Conservation (phyloP, 768 basidiomycete species). For the Polyporus arcularius region DNA sequence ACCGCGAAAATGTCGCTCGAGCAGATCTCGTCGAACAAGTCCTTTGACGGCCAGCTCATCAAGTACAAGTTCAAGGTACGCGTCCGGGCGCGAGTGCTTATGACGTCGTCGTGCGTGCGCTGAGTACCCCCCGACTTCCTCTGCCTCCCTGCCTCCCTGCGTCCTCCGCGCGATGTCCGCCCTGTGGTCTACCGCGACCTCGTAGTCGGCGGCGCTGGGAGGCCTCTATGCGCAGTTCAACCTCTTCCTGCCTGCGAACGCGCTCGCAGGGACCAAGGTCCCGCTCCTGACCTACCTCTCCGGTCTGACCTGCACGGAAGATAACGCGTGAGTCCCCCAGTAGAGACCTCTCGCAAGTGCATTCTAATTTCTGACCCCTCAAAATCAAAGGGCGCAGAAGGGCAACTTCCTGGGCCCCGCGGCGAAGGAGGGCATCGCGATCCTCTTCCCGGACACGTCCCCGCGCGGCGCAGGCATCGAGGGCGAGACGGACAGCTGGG, state of each 20-base stretch:
- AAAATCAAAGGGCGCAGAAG: slow-evolving; percentile 73
- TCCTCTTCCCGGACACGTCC: slow-evolving; percentile 95
- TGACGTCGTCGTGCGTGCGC: slow-evolving; percentile 8
- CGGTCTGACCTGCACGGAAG: slow-evolving; percentile 88
- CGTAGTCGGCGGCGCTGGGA: slow-evolving; percentile 72
- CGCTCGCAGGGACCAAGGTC: slow-evolving; percentile 45
- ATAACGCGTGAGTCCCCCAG: slow-evolving; percentile 69
- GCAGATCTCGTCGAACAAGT: slow-evolving; percentile 73
- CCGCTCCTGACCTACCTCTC: slow-evolving; percentile 85
- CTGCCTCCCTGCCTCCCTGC: too few relatives aligned
- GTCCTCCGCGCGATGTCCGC: not conserved
- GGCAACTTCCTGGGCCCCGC: slow-evolving; percentile 90
- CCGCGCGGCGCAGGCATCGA: slow-evolving; percentile 88
- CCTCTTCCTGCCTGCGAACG: slow-evolving; percentile 77
- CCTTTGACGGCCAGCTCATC: slow-evolving; percentile 75
- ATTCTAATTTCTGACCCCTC: not conserved
- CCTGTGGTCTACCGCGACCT: not conserved
- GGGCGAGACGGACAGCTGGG: slow-evolving; percentile 82
- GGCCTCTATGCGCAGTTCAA: slow-evolving; percentile 79
- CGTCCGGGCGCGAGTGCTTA: slow-evolving; percentile 17
- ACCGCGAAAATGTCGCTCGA: slow-evolving; percentile 44
- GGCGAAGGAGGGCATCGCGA: slow-evolving; percentile 80
- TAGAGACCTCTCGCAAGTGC: not conserved
- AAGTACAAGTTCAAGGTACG: slow-evolving; percentile 87
- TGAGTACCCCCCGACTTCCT: not conserved